Percentiles rank a stretch among this genome's conserved stretches.
phyloP scores from a whole-genome alignment of 2,329 filamentous ascomycete species.

The Aureobasidium mangrovei region DNA sequence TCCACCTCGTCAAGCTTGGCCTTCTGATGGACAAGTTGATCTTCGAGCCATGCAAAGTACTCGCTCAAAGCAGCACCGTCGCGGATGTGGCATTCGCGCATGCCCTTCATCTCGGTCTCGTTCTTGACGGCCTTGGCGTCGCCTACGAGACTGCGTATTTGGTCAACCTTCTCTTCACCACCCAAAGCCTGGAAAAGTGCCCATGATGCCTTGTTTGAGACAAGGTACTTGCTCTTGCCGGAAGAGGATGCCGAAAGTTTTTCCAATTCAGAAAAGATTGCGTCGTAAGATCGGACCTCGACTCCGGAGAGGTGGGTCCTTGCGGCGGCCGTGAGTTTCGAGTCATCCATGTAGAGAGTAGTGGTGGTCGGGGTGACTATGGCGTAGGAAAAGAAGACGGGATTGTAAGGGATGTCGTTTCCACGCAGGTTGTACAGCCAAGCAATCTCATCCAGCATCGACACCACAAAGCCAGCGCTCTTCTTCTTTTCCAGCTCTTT shows the following conservation, averaged over 20 bases:
- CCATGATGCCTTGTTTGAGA: conserved; percentile 89
- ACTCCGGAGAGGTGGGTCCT: conserved; percentile 64
- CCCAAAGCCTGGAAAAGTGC: conserved; percentile 79
- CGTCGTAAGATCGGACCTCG: conserved; percentile 68
- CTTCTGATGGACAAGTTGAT: conserved; percentile 69
- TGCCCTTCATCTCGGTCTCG: conserved; percentile 76
- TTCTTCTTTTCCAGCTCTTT: conserved; percentile 89
- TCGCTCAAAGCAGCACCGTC: conserved; percentile 85
- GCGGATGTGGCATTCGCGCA: conserved; percentile 87
- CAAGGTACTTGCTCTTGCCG: conserved; percentile 58
- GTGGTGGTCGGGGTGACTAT: conserved; percentile 68
- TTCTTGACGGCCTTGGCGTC: conserved; percentile 96
- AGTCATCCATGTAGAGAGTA: conserved; percentile 74
- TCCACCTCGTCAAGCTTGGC: conserved; percentile 74
- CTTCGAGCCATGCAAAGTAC: conserved; percentile 94
- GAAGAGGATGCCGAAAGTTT: conserved; percentile 41
- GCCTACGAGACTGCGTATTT: conserved; percentile 74
- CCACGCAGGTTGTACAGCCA: conserved; percentile 98
- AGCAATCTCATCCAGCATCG: conserved; percentile 91
- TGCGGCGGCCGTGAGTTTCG: conserved; percentile 63
- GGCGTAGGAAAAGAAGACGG: conserved; percentile 96
- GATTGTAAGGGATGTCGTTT: conserved; percentile 93
- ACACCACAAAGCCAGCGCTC: conserved; percentile 76
- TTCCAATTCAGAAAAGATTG: conserved; percentile 70
- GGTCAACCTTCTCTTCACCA: conserved; percentile 76